Base-by-base conservation (phyloP, 1,284 basidiomycete genomes). In the Taiwanofungus camphoratus region DNA sequence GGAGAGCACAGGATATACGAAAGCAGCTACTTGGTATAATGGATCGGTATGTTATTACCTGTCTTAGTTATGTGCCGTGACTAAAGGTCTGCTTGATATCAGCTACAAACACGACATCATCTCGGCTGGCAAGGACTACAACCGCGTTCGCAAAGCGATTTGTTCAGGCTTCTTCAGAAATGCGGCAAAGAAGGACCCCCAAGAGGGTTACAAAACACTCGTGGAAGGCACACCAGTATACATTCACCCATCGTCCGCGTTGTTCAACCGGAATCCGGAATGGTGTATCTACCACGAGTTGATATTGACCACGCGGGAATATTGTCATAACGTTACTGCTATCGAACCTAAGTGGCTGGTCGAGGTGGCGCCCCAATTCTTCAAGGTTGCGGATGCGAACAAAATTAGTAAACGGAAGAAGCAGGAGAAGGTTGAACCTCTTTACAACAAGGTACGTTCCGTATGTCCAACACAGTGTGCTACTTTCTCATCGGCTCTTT, bases 301-400 rank as follows among this genome's bases (percentile, higher is more conserved):
- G 50, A 76, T 87, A 43, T 66, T 86, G 46, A 87, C 83, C 11
- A 82, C 81, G 34, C 76, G 84, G 50, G 94, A 97, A 66, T 98
- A 98, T 65, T 96, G 93, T 72, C 91, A 93, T 61, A 94, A 94
- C 56, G 92, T 94, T 21, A 97, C 92, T 1, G 91, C 92, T 1
- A 83, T 99, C 48, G 96, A 99, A 62, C 94, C 96, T 2, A 96
- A 97, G 66, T 99, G 96, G 96, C 78, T 99, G 12, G 90, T 95
- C 5, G 95, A 99, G 61, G 94, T 97, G 18, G 95, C 96, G 9
- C 95, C 95, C 6, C 87, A 91, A 45, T 98, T 97, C 77, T 99
- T 99, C 85, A 88, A 89, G 65, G 88, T 96, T 34, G 93, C 95
- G 2, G 94, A 98, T 64, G 86, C 82, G 39, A 88, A 92, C 68